These are phyloP conservation scores for Ilex aquifolium DNA, from an alignment of 257 asterid species.

Conservation along the genomic window DNA sequence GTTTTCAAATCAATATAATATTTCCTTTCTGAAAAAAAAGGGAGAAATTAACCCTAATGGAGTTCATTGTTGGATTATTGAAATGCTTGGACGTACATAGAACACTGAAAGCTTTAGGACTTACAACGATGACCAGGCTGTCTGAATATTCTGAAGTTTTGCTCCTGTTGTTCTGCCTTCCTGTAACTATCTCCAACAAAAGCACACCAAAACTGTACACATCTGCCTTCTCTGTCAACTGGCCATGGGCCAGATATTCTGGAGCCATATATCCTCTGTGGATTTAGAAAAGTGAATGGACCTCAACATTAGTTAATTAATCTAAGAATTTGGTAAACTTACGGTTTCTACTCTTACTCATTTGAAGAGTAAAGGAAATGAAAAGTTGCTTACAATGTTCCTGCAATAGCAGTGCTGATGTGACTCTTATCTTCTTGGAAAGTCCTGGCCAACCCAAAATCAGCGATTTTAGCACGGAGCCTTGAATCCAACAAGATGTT, in stretches of 20 bases:
- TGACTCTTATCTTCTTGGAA: constrained; percentile 71
- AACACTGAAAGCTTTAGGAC: constrained; percentile 9
- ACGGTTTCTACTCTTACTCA: not conserved
- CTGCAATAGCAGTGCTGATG: constrained; percentile 77
- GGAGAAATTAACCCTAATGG: not conserved
- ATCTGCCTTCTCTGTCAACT: constrained; percentile 61
- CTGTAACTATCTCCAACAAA: constrained; percentile 58
- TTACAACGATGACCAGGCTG: constrained; percentile 49
- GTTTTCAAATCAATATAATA: not conserved
- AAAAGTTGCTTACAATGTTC: constrained; percentile 53
- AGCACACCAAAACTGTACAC: constrained; percentile 75
- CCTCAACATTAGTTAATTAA: not conserved
- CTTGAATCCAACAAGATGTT: constrained; percentile 63
- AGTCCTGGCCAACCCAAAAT: constrained; percentile 76
- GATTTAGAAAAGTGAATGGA: constrained; percentile 6
- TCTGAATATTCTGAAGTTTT: constrained; percentile 51
- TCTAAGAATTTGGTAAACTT: too few species aligned
- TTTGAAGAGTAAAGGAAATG: not conserved
- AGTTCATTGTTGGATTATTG: not conserved
- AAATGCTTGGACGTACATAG: not conserved
- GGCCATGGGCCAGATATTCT: constrained; percentile 57
- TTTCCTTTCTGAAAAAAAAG: not conserved
- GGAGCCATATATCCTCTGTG: constrained; percentile 79
- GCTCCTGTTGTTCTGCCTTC: constrained; percentile 54
- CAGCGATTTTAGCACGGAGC: constrained; percentile 65